phyloP scores from a whole-genome alignment of 257 asterid species.

The Gentiana dahurica region DNA sequence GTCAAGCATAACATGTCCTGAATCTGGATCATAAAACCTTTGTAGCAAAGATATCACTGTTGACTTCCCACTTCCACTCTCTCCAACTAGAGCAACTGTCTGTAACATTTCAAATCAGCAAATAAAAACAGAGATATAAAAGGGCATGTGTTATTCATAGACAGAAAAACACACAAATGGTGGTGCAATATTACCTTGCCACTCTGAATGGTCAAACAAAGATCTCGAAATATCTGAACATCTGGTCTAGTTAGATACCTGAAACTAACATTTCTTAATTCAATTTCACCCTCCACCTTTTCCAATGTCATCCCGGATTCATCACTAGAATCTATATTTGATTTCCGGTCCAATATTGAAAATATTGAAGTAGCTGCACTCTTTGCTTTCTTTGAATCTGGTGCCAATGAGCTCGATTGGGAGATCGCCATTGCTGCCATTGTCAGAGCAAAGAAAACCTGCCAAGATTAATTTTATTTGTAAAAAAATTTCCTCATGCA shows the following conservation, averaged over 20 bases:
- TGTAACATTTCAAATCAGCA: slow-evolving; percentile 36
- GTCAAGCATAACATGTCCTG: slow-evolving; percentile 58
- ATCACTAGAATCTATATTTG: slow-evolving; percentile 68
- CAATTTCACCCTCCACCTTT: slow-evolving; percentile 62
- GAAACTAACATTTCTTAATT: slow-evolving; percentile 57
- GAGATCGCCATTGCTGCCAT: slow-evolving; percentile 83
- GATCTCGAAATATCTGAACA: slow-evolving; percentile 53
- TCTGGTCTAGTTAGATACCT: slow-evolving; percentile 83
- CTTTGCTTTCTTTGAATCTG: slow-evolving; percentile 81
- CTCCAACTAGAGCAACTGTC: slow-evolving; percentile 90
- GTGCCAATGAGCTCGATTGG: slow-evolving; percentile 71
- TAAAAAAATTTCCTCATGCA: too few species aligned
- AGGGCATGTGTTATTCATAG: not conserved
- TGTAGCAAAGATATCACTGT: slow-evolving; percentile 65
- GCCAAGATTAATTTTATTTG: slow-evolving; percentile 21
- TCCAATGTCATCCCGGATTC: slow-evolving; percentile 64
- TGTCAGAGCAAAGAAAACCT: slow-evolving; percentile 85
- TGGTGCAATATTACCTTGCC: slow-evolving; percentile 48
- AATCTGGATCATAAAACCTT: slow-evolving; percentile 77
- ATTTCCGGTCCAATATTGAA: slow-evolving; percentile 57
- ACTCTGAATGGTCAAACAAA: slow-evolving; percentile 46
- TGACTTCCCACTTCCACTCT: slow-evolving; percentile 93
- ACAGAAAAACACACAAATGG: not conserved
- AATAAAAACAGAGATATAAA: not conserved
- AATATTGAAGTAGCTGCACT: slow-evolving; percentile 70